Base-by-base conservation (phyloP, 2,329 filamentous ascomycete genomes). In the Pseudonectria foliicola region DNA sequence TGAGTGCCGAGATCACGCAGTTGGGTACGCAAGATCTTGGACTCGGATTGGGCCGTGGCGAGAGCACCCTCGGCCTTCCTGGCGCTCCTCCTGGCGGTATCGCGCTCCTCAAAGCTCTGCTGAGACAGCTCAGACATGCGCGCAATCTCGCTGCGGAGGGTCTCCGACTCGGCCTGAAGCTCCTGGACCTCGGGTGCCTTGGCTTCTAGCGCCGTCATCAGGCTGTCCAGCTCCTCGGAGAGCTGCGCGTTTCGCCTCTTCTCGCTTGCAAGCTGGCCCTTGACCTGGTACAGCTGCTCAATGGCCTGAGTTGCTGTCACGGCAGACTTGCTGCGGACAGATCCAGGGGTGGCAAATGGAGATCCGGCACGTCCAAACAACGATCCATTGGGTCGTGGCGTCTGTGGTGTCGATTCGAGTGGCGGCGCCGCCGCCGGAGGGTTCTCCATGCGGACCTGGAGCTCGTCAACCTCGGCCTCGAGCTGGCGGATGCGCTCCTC, bases 141-240 rank as follows among this genome's bases (percentile, higher is more conserved):
- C 24, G 85, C 73, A 25, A 93, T 80, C 47, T 95, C 88, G 38
- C 75, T 73, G 38, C 89, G 79, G 3, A 96, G 72, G 23, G 84
- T 79, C 34, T 86, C 80, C 43, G 89, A 81, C 50, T 96, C 89
- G 11, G 77, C 73, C 31, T 85, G 80, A 13, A 94, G 67, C 48
- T 96, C 89, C 42, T 94, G 81, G 21, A 95, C 77, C 53, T 95
- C 88, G 0, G 92, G 92, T 16, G 82, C 80, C 57, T 85, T 89
- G 15, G 81, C 81, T 57, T 98, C 89, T 25, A 96, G 64, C 38
- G 89, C 82, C 25, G 80, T 74, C 39, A 95, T 77, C 67, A 95
- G 85, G 39, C 92, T 85, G 45, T 95, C 86, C 29, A 96, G 68
- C 29, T 90, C 79, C 25, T 79, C 74, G 13, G 77, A 75, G 10